Conservation (phyloP, 2,329 filamentous ascomycete species). For the Fusarium caatingaense region DNA sequence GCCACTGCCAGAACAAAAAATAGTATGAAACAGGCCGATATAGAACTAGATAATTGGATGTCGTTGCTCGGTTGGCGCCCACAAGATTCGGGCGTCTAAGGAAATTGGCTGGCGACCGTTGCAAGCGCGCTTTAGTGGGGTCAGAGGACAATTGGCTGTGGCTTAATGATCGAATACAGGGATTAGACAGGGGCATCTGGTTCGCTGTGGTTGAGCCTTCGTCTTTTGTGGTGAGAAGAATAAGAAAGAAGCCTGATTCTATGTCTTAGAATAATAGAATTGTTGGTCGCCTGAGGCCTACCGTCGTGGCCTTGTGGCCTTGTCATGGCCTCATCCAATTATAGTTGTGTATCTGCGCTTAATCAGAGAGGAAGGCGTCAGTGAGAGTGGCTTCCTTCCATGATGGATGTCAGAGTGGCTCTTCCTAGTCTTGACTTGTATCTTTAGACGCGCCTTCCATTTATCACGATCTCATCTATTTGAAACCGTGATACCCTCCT, state of each 20-base stretch:
- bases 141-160: constrained; percentile 37
- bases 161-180: constrained; percentile 23
- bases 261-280: constrained; percentile 18
- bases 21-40: constrained; percentile 17
- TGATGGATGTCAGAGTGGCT: neutral
- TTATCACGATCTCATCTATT: constrained; percentile 4
- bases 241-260: neutral
- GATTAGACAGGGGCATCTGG: constrained; percentile 23
- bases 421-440: neutral
- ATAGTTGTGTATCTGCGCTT: constrained; percentile 1
- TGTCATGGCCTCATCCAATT: constrained; percentile 13
- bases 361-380: constrained; percentile 1
- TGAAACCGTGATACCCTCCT: constrained; percentile 19
- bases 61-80: constrained; percentile 34
- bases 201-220: constrained; percentile 11
- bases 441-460: constrained; percentile 14
- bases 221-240: neutral
- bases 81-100: constrained; percentile 35
- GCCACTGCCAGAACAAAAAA: constrained; percentile 12
- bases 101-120: constrained; percentile 35
- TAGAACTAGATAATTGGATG: constrained; percentile 33
- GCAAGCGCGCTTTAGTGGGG: constrained; percentile 38
- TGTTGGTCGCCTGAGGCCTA: constrained; percentile 31
- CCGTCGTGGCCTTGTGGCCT: constrained; percentile 30
- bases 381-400: neutral